Percentiles rank a stretch among this genome's conserved stretches.
Conservation (phyloP, 2,329 filamentous ascomycete genomes). For the Leptographium wingfieldii region DNA sequence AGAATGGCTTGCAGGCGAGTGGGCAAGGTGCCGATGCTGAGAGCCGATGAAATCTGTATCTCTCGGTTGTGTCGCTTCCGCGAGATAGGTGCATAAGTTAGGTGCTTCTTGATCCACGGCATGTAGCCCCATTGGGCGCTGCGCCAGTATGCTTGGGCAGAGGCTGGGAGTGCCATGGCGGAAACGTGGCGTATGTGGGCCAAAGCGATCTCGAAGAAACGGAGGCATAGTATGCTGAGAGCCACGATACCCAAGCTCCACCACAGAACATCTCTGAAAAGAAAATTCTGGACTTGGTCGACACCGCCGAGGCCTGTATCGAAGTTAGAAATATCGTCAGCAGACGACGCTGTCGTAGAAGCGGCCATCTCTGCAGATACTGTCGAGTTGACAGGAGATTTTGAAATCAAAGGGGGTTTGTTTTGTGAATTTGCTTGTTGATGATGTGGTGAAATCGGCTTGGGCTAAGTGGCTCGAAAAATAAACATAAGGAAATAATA, state of each 20-base stretch:
- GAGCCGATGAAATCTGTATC: conserved; percentile 28
- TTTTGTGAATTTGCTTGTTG: neutral
- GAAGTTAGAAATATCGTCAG: conserved; percentile 35
- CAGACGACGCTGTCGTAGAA: neutral
- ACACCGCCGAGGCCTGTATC: conserved; percentile 46
- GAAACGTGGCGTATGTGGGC: conserved; percentile 45
- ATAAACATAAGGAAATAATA: neutral
- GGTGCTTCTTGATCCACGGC: conserved; percentile 47
- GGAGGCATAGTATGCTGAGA: conserved; percentile 38
- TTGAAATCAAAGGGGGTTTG: neutral
- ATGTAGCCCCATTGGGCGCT: conserved; percentile 45
- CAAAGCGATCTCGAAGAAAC: conserved; percentile 41
- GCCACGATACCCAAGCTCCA: conserved; percentile 46
- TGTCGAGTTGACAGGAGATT: neutral
- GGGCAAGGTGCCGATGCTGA: conserved; percentile 47
- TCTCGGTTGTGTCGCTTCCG: conserved; percentile 51
- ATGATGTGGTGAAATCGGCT: neutral
- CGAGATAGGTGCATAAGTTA: conserved; percentile 51
- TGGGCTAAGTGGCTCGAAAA: neutral
- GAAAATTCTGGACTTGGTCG: conserved; percentile 42
- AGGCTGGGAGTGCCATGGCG: conserved; percentile 39
- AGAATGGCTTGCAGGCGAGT: conserved; percentile 50
- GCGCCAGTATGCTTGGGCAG: conserved; percentile 48
- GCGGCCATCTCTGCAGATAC: neutral
- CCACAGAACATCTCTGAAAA: conserved; percentile 46